phyloP scores from a whole-genome alignment of 1,139 yeast species.

The Zygosaccharomyces pseudobailii region DNA sequence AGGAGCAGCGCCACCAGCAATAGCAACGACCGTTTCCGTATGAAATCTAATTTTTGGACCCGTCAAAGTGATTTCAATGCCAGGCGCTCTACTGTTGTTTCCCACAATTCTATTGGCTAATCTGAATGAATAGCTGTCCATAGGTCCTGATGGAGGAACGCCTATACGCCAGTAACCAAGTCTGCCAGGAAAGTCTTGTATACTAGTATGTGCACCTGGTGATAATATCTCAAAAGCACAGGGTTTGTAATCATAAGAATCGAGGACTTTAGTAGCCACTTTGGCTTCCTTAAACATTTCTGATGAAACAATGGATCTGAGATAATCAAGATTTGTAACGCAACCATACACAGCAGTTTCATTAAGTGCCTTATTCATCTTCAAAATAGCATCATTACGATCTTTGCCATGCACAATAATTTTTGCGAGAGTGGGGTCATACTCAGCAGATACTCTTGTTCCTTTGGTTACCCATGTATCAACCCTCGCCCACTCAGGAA shows the following conservation, averaged over 20 bases:
- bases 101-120: conserved; percentile 89
- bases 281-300: conserved; percentile 76
- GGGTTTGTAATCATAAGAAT: conserved; percentile 74
- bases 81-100: conserved; percentile 75
- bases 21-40: conserved; percentile 66
- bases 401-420: conserved; percentile 91
- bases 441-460: conserved; percentile 84
- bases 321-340: conserved; percentile 82
- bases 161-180: conserved; percentile 86
- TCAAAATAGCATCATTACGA: conserved; percentile 74
- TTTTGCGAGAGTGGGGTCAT: conserved; percentile 94
- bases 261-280: conserved; percentile 83
- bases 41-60: conserved; percentile 89
- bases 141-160: conserved; percentile 98
- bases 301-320: conserved; percentile 79
- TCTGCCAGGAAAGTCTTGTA: conserved; percentile 96
- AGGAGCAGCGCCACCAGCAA: conserved; percentile 78
- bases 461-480: conserved; percentile 95
- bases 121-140: conserved; percentile 90
- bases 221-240: conserved; percentile 74
- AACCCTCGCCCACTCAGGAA: conserved; percentile 86
- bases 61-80: conserved; percentile 78
- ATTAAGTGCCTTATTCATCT: conserved; percentile 72
- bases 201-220: conserved; percentile 94
- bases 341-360: conserved; percentile 89